phyloP scores from a whole-genome alignment of 1,139 yeast genomes.

The Taiozyma sp. region DNA sequence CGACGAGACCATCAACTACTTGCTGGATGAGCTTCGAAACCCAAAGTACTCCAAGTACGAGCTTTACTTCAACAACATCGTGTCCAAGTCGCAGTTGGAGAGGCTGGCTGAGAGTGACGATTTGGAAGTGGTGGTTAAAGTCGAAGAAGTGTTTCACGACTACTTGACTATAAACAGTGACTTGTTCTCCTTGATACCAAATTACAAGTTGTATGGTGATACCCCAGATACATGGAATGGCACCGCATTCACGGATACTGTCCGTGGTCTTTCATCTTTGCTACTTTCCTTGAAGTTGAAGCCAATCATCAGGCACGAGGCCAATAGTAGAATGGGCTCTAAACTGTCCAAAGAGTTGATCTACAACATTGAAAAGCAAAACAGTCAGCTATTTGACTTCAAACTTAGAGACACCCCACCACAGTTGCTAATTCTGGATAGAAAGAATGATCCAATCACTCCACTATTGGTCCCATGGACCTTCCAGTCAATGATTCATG shows the following conservation, averaged over 20 bases:
- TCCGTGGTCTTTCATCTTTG: constrained; percentile 55
- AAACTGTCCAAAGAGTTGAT: constrained; percentile 68
- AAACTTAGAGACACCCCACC: constrained; percentile 65
- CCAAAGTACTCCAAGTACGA: constrained; percentile 82
- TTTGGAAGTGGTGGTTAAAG: constrained; percentile 67
- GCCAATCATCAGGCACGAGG: constrained; percentile 75
- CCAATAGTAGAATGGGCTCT: constrained; percentile 54
- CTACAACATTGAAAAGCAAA: constrained; percentile 51
- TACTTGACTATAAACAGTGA: constrained; percentile 68
- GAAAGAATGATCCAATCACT: constrained; percentile 87
- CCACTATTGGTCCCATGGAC: constrained; percentile 96
- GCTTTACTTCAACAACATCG: constrained; percentile 68
- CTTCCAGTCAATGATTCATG: constrained; percentile 96
- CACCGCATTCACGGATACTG: constrained; percentile 39
- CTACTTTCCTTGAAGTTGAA: constrained; percentile 68
- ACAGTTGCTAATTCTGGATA: constrained; percentile 67
- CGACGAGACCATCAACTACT: constrained; percentile 50
- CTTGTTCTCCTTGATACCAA: constrained; percentile 45
- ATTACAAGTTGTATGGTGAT: constrained; percentile 23
- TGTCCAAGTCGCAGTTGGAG: constrained; percentile 74
- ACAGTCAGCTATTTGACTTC: constrained; percentile 61
- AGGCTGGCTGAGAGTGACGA: constrained; percentile 88
- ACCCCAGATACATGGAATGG: constrained; percentile 37
- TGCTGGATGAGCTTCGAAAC: constrained; percentile 59
- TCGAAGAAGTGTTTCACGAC: constrained; percentile 82